Percentiles rank a stretch among this genome's conserved stretches.
Evolutionary conservation across 2,329 filamentous ascomycete genomes (phyloP).

Genomic region (Pseudocercospora fijiensis): DNA sequence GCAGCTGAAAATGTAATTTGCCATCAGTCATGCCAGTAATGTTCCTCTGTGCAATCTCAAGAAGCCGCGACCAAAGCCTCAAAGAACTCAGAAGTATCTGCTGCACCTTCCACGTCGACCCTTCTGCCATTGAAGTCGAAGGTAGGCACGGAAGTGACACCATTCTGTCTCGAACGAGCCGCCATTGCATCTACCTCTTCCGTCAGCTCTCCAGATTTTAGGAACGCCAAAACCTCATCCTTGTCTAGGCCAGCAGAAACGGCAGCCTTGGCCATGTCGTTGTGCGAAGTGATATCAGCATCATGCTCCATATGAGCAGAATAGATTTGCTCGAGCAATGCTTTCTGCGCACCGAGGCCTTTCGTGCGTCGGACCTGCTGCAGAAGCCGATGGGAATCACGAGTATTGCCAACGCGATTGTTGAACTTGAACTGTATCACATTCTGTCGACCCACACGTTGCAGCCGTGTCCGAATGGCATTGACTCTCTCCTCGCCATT

Average conservation of each 20-base stretch:
- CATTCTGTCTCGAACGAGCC: slow-evolving; percentile 10
- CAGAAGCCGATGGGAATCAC: slow-evolving; percentile 40
- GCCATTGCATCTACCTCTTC: slow-evolving; percentile 20
- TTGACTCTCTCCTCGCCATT: slow-evolving; percentile 31
- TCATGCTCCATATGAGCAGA: slow-evolving; percentile 37
- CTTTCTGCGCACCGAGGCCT: slow-evolving; percentile 19
- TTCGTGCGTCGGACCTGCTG: slow-evolving; percentile 26
- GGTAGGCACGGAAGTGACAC: slow-evolving; percentile 21
- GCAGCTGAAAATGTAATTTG: not conserved
- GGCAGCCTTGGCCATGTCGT: slow-evolving; percentile 30
- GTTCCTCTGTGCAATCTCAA: not conserved
- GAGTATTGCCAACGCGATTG: slow-evolving; percentile 40
- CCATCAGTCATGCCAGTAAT: not conserved
- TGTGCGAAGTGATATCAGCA: slow-evolving; percentile 34
- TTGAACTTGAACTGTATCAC: slow-evolving; percentile 41
- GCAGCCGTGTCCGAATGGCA: slow-evolving; percentile 33
- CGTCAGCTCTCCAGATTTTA: slow-evolving; percentile 12
- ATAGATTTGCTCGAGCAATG: slow-evolving; percentile 35
- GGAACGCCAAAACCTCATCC: slow-evolving; percentile 16
- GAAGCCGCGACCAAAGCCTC: slow-evolving; percentile 16
- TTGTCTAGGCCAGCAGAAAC: slow-evolving; percentile 24
- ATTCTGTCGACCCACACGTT: slow-evolving; percentile 35
- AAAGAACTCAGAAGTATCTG: slow-evolving; percentile 20
- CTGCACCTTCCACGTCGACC: slow-evolving; percentile 21
- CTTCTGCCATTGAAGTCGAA: slow-evolving; percentile 41